Conservation (phyloP, 1,139 yeast genomes). For the Saccharomyces hybrid region DNA sequence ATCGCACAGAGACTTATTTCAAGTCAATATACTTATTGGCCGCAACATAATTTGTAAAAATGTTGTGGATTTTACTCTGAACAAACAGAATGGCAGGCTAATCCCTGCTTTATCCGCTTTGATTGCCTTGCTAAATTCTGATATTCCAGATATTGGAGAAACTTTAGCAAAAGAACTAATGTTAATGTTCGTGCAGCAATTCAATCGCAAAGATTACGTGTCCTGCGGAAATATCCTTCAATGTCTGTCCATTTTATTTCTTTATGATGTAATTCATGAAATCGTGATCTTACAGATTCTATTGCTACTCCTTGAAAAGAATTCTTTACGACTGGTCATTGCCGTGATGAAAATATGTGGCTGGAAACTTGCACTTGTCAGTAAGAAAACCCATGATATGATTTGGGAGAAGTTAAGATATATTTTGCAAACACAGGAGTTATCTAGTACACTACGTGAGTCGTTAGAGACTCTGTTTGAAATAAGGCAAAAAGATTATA, state of each 20-base stretch:
- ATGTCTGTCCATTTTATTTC: constrained; percentile 35
- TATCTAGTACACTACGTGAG: constrained; percentile 40
- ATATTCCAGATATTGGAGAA: constrained; percentile 63
- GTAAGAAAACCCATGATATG: constrained; percentile 40
- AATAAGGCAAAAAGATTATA: constrained; percentile 43
- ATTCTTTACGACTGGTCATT: constrained; percentile 43
- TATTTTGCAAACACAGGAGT: constrained; percentile 48
- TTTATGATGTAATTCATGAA: constrained; percentile 59
- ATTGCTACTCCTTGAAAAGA: constrained; percentile 46
- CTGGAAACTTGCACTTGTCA: constrained; percentile 35
- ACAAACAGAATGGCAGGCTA: constrained; percentile 8
- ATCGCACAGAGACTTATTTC: constrained; percentile 9
- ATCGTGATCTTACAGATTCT: constrained; percentile 56
- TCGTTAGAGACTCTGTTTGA: constrained; percentile 48
- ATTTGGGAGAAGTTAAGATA: constrained; percentile 56
- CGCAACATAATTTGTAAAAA: constrained; percentile 6
- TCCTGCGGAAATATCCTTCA: neutral
- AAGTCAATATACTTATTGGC: constrained; percentile 17
- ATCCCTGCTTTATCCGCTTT: constrained; percentile 52
- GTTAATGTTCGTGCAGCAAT: neutral
- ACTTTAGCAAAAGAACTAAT: constrained; percentile 40
- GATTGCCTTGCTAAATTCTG: constrained; percentile 54
- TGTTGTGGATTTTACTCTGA: constrained; percentile 9
- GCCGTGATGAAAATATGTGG: constrained; percentile 41
- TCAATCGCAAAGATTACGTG: neutral